Evolutionary conservation across 78 protist species (phyloP).

Genomic region (Capsaspora owczarzaki): DNA sequence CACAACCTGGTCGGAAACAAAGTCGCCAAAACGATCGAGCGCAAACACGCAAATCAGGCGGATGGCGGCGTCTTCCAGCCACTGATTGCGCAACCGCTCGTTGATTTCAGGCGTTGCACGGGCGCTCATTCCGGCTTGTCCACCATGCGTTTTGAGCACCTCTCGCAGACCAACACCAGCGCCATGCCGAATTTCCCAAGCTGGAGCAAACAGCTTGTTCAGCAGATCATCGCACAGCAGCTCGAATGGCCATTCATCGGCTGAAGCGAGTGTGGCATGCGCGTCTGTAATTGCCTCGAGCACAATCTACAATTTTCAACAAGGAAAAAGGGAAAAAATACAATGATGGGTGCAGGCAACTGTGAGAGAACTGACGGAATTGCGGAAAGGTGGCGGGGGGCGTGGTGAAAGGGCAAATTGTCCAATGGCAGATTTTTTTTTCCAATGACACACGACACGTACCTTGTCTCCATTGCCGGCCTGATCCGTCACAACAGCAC

Average conservation of each 20-base stretch:
- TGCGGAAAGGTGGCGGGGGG: no score
- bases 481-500: neutral
- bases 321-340: no score
- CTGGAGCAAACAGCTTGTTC: conserved; percentile 8
- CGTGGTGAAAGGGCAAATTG: no score
- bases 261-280: neutral
- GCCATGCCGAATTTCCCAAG: conserved; percentile 84
- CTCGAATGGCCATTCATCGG: conserved; percentile 74
- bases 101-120: neutral
- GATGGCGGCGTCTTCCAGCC: conserved; percentile 75
- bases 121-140: conserved; percentile 1
- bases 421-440: no score
- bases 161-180: conserved; percentile 74
- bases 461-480: no score
- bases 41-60: conserved; percentile 72
- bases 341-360: no score
- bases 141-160: conserved; percentile 59
- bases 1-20: conserved; percentile 60
- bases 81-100: conserved; percentile 10
- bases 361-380: no score
- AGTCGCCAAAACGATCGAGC: conserved; percentile 80
- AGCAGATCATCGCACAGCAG: conserved; percentile 51
- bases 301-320: no score
- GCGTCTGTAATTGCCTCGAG: neutral
- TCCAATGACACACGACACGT: no score